These are phyloP conservation scores for Teratosphaeria epicoccoides DNA, from an alignment of 2,329 filamentous ascomycete species.

Conservation along the genomic window DNA sequence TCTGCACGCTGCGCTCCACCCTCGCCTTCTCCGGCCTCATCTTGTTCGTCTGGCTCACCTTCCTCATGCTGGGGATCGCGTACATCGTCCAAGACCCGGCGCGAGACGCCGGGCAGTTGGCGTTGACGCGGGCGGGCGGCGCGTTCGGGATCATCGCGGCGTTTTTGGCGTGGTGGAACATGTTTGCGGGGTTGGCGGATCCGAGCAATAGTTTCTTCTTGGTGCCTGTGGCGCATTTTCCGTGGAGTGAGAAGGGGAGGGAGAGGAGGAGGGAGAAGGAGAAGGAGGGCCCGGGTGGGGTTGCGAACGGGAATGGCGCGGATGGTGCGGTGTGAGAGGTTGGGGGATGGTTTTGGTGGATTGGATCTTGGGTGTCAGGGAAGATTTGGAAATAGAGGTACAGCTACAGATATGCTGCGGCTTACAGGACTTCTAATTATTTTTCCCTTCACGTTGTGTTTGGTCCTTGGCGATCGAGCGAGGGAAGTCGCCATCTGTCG, in stretches of 20 bases:
- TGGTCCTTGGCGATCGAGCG: too few species aligned
- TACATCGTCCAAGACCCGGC: constrained; percentile 38
- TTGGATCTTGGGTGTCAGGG: too few species aligned
- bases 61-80: constrained; percentile 58
- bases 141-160: constrained; percentile 58
- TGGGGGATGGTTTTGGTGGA: too few species aligned
- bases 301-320: too few species aligned
- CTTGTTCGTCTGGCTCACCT: constrained; percentile 61
- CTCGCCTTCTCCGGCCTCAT: constrained; percentile 70
- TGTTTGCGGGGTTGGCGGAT: constrained; percentile 70
- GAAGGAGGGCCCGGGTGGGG: too few species aligned
- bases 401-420: too few species aligned
- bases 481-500: too few species aligned
- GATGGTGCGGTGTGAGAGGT: neutral
- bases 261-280: neutral
- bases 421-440: too few species aligned
- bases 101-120: constrained; percentile 20
- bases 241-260: constrained; percentile 25
- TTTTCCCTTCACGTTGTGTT: too few species aligned
- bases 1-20: constrained; percentile 67
- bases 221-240: constrained; percentile 26
- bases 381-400: too few species aligned
- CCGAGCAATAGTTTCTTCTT: constrained; percentile 25
- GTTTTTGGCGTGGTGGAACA: constrained; percentile 81
- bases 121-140: constrained; percentile 56